A percentile compares a stretch with the other conserved stretches of the same genome.
Conservation (phyloP, 176 grass and related monocot genomes). For the Rhynchospora tenuis region DNA sequence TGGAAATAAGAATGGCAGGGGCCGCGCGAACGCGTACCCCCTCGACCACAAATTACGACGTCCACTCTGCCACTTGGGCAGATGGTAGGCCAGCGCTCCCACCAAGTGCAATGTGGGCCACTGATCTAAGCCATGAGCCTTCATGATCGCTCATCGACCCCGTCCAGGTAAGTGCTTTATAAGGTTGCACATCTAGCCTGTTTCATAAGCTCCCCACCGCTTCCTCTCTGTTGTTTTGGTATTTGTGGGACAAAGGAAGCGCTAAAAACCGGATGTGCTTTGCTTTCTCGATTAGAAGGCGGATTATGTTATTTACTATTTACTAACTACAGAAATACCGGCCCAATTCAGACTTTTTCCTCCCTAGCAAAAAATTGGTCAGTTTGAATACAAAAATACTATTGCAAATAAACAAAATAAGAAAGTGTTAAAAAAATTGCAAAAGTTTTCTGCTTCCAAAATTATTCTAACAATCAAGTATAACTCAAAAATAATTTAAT, state of each 20-base stretch:
- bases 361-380: not conserved
- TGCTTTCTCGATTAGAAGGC: not conserved
- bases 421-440: too few relatives aligned
- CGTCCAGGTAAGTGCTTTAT: slow-evolving; percentile 42
- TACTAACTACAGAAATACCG: not conserved
- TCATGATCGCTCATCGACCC: slow-evolving; percentile 28
- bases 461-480: too few relatives aligned
- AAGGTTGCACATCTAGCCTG: not conserved
- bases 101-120: slow-evolving; percentile 31
- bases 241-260: not conserved
- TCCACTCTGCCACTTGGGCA: slow-evolving; percentile 33
- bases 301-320: not conserved
- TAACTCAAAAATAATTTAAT: too few relatives aligned
- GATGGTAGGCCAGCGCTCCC: slow-evolving; percentile 27
- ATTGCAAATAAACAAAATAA: too few relatives aligned
- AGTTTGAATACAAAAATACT: too few relatives aligned
- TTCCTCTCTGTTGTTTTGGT: too few relatives aligned
- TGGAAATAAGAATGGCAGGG: slow-evolving; percentile 16
- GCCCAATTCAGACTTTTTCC: not conserved
- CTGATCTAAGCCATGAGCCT: slow-evolving; percentile 29
- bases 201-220: not conserved
- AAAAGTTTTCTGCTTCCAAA: too few relatives aligned
- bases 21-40: slow-evolving; percentile 72
- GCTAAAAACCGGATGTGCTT: not conserved
- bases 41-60: slow-evolving; percentile 60